Evolutionary conservation across 2,329 filamentous ascomycete genomes (phyloP).

Genomic region (Pseudocercospora fijiensis): DNA sequence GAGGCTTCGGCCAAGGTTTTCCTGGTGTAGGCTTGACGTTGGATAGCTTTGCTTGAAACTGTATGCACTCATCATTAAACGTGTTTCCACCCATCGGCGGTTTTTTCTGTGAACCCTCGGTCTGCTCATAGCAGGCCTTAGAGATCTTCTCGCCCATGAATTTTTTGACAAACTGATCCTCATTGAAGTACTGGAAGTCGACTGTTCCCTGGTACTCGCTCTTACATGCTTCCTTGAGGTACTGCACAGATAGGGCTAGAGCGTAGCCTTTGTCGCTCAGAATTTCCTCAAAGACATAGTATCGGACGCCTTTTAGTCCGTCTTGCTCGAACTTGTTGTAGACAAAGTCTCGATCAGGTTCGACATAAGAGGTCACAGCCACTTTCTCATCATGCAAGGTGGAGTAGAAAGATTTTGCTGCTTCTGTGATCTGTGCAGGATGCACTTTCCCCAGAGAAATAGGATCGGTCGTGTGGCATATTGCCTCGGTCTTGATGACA

Average conservation of each 20-base stretch:
- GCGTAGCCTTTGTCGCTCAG: not conserved
- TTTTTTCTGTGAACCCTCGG: not conserved
- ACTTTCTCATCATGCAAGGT: not conserved
- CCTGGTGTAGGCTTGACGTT: not conserved
- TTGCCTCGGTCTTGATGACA: not conserved
- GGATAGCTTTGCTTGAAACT: not conserved
- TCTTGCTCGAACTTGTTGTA: not conserved
- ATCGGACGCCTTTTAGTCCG: not conserved
- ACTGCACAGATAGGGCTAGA: not conserved
- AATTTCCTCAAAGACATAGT: not conserved
- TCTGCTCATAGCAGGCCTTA: not conserved
- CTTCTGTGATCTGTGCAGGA: not conserved
- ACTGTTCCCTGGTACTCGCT: not conserved
- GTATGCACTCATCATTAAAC: not conserved
- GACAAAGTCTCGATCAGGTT: not conserved
- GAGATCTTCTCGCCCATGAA: not conserved
- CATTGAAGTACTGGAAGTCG: not conserved
- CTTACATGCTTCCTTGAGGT: not conserved
- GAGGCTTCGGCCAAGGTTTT: not conserved
- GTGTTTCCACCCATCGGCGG: not conserved
- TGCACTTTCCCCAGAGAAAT: not conserved
- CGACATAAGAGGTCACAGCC: not conserved
- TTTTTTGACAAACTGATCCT: not conserved
- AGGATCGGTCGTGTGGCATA: not conserved
- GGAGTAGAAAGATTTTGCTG: not conserved